phyloP scores from a whole-genome alignment of 495 filamentous ascomycete genomes.

The Glonium stellatum region DNA sequence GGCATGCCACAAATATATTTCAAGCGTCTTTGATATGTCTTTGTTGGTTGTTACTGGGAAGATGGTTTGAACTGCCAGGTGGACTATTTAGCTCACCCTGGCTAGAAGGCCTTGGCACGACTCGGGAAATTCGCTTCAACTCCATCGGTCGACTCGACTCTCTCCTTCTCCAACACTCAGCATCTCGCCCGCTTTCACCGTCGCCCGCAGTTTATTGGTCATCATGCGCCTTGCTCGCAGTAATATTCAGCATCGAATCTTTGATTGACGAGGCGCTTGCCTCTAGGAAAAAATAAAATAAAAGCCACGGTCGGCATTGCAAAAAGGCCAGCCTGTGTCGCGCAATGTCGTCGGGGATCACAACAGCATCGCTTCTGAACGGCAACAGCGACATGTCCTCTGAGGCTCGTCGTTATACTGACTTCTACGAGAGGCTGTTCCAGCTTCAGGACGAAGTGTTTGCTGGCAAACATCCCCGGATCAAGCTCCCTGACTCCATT shows the following conservation, averaged over 20 bases:
- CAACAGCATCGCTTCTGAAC: conserved; percentile 26
- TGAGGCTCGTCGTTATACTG: conserved; percentile 24
- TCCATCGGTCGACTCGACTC: background rate
- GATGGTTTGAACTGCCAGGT: too few relatives aligned
- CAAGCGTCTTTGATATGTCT: background rate
- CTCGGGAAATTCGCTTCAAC: background rate
- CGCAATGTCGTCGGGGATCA: conserved; percentile 20
- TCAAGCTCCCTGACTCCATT: conserved; percentile 59
- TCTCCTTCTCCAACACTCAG: background rate
- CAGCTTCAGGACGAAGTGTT: conserved; percentile 69
- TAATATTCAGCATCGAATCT: background rate
- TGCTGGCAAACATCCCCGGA: conserved; percentile 64
- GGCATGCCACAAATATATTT: background rate
- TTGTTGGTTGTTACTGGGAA: background rate
- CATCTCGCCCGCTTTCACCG: background rate
- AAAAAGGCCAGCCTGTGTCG: background rate
- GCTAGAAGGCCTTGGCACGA: background rate
- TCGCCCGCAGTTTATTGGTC: background rate
- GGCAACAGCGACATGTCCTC: conserved; percentile 21
- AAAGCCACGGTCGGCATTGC: background rate
- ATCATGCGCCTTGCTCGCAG: background rate
- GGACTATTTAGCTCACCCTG: too few relatives aligned
- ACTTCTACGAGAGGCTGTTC: conserved; percentile 63
- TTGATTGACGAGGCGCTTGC: conserved; percentile 1
- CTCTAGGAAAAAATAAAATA: conserved; percentile 1